Percentiles rank a stretch among this genome's conserved stretches.
phyloP scores from a whole-genome alignment of 2,329 filamentous ascomycete species.

The Mycosphaerella arachidis region DNA sequence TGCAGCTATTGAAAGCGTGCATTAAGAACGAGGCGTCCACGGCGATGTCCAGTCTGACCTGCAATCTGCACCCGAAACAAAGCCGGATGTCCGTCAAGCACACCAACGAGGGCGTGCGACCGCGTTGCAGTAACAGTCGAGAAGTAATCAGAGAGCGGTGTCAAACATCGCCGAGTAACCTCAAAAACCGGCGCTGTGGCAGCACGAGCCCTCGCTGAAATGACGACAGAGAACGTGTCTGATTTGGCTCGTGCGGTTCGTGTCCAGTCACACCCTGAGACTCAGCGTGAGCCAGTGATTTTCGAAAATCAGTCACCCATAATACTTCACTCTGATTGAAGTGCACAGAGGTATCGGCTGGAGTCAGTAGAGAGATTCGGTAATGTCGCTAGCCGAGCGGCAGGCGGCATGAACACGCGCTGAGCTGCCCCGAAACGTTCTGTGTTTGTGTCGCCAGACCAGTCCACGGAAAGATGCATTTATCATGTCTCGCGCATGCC shows the following conservation, averaged over 20 bases:
- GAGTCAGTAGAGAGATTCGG: constrained; percentile 2
- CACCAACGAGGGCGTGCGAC: not conserved
- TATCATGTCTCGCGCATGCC: constrained; percentile 9
- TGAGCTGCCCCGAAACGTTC: constrained; percentile 11
- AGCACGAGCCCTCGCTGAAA: not conserved
- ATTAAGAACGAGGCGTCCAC: not conserved
- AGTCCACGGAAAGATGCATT: constrained; percentile 17
- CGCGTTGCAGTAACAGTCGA: not conserved
- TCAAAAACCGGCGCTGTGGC: not conserved
- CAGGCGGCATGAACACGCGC: constrained; percentile 16
- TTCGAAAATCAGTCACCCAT: not conserved
- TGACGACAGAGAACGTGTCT: not conserved
- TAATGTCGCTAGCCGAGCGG: constrained; percentile 16
- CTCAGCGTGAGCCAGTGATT: not conserved
- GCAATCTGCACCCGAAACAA: constrained; percentile 1
- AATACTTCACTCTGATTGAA: not conserved
- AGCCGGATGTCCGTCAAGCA: not conserved
- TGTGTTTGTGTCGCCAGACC: constrained; percentile 14
- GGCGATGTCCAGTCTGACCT: not conserved
- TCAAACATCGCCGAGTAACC: not conserved
- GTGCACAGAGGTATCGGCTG: constrained; percentile 2
- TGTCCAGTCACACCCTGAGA: not conserved
- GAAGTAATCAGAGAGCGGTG: not conserved
- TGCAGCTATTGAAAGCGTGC: not conserved
- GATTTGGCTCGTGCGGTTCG: not conserved